Percentiles rank a stretch among this genome's conserved stretches.
These are phyloP conservation scores for Ganoderma lingzhi DNA, from an alignment of 1,284 basidiomycete species.

Conservation along the genomic window DNA sequence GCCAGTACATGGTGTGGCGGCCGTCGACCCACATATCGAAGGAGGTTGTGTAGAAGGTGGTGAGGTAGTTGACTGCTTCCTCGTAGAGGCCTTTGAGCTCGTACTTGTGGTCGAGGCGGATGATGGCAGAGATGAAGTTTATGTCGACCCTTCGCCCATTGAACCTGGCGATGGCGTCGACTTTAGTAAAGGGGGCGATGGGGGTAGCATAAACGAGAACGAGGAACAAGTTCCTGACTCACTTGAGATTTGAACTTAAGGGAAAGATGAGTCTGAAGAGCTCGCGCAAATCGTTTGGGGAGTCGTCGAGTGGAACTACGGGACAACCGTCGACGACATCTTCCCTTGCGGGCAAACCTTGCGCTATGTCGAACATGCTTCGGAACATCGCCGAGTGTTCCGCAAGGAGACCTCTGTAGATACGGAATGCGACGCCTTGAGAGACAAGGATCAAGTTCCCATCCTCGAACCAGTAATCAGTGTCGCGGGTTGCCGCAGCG, in stretches of 20 bases:
- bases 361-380: constrained; percentile 30
- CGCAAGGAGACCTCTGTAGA: constrained; percentile 31
- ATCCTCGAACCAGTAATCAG: constrained; percentile 31
- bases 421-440: constrained; percentile 23
- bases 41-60: constrained; percentile 16
- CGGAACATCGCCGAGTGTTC: constrained; percentile 33
- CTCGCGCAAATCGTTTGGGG: constrained; percentile 19
- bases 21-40: constrained; percentile 19
- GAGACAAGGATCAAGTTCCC: constrained; percentile 35
- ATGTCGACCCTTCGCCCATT: constrained; percentile 16
- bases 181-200: not conserved
- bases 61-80: constrained; percentile 15
- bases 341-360: constrained; percentile 18
- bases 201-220: not conserved
- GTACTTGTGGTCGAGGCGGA: constrained; percentile 28
- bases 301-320: constrained; percentile 29
- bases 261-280: constrained; percentile 20
- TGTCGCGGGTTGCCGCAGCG: constrained; percentile 12
- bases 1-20: constrained; percentile 9
- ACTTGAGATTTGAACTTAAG: constrained; percentile 11
- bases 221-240: not conserved
- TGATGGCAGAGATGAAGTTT: constrained; percentile 16
- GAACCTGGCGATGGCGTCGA: not conserved
- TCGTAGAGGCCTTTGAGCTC: constrained; percentile 16
- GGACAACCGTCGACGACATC: constrained; percentile 28